phyloP scores from a whole-genome alignment of 1,284 basidiomycete genomes.

The Apiotrichum siamense region DNA sequence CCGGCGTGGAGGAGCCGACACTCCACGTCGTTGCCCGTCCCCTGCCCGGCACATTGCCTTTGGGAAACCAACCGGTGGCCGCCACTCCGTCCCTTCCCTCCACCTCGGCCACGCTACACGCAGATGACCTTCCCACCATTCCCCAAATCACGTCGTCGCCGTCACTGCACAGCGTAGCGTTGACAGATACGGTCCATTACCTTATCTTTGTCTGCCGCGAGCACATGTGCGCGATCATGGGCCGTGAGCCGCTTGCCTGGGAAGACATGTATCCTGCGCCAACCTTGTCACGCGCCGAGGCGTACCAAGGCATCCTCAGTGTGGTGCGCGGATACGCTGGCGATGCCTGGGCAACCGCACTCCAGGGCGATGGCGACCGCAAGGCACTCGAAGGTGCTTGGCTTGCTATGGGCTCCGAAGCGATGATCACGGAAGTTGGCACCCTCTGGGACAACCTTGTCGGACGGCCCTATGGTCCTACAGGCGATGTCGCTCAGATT shows the following conservation, averaged over 20 bases:
- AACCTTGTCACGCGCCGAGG: constrained; percentile 21
- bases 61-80: neutral
- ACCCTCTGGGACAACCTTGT: constrained; percentile 20
- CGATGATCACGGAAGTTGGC: constrained; percentile 19
- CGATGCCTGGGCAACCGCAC: constrained; percentile 28
- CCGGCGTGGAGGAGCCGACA: constrained; percentile 16
- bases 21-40: constrained; percentile 38
- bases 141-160: neutral
- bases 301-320: constrained; percentile 32
- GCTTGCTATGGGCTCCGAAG: constrained; percentile 11
- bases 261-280: constrained; percentile 31
- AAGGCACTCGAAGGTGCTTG: constrained; percentile 16
- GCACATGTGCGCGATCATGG: constrained; percentile 33
- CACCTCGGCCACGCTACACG: neutral
- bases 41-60: neutral
- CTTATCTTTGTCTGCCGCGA: constrained; percentile 37
- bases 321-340: constrained; percentile 28
- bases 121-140: neutral
- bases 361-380: constrained; percentile 22
- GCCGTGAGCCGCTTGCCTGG: constrained; percentile 25
- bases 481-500: constrained; percentile 25
- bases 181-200: constrained; percentile 38
- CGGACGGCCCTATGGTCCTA: constrained; percentile 17
- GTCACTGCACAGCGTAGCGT: constrained; percentile 13
- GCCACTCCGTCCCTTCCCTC: neutral